A percentile compares a stretch with the other conserved stretches of the same genome.
These are phyloP conservation scores for Fraxinus nigra DNA, from an alignment of 305 asterid genomes.

Conservation along the genomic window DNA sequence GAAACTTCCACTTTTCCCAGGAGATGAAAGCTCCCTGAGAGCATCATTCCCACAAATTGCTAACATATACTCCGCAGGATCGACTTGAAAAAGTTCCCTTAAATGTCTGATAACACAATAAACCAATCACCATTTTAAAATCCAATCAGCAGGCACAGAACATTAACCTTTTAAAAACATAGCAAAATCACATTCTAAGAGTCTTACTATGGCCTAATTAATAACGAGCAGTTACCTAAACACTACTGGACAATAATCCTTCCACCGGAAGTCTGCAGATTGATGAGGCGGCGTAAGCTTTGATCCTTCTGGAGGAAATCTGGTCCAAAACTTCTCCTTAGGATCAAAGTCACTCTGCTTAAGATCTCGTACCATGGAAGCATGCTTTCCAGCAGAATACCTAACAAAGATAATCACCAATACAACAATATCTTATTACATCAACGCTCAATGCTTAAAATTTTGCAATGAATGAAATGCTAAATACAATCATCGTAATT, in stretches of 20 bases:
- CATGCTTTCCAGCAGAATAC: slow-evolving; percentile 82
- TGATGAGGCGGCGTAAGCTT: slow-evolving; percentile 88
- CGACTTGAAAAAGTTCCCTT: slow-evolving; percentile 88
- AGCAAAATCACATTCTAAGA: background rate
- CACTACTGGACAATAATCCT: slow-evolving; percentile 90
- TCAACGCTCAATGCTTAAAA: background rate
- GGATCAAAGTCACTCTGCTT: slow-evolving; percentile 81
- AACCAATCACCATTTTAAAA: slow-evolving; percentile 25
- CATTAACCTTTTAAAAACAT: background rate
- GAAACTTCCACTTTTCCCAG: slow-evolving; percentile 97
- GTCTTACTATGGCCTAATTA: background rate
- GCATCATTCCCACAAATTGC: slow-evolving; percentile 96
- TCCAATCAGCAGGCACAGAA: slow-evolving; percentile 9
- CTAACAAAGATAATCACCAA: slow-evolving; percentile 33
- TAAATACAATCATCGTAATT: slow-evolving; percentile 6
- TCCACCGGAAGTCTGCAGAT: slow-evolving; percentile 84
- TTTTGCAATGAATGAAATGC: background rate
- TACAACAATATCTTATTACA: slow-evolving; percentile 5
- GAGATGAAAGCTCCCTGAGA: slow-evolving; percentile 90
- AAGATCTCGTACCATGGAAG: slow-evolving; percentile 50
- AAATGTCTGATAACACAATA: slow-evolving; percentile 54
- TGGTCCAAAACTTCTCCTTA: slow-evolving; percentile 93
- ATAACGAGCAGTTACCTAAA: slow-evolving; percentile 55
- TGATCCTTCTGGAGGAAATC: no score
- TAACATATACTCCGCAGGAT: slow-evolving; percentile 97